Conservation (phyloP, 2,329 filamentous ascomycete species). For the Dryadomyces sulphureus region DNA sequence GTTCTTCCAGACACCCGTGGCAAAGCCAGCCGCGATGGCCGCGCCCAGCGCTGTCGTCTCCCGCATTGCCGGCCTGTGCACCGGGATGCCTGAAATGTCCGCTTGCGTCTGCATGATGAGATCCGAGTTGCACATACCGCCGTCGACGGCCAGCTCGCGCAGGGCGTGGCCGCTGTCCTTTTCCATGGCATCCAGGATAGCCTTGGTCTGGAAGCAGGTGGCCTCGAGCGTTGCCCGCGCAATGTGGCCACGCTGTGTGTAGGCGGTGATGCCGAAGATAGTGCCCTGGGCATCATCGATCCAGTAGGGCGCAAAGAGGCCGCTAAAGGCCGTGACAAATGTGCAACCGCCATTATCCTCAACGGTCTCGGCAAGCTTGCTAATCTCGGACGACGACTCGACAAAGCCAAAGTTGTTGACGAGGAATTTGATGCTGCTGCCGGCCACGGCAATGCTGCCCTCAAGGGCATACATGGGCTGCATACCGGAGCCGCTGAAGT, state of each 20-base stretch:
- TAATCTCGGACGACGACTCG: slow-evolving; percentile 32
- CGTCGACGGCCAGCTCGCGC: slow-evolving; percentile 65
- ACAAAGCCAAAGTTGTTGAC: slow-evolving; percentile 50
- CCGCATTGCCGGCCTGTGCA: slow-evolving; percentile 74
- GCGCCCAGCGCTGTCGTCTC: slow-evolving; percentile 83
- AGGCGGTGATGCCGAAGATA: slow-evolving; percentile 72
- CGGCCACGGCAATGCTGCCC: slow-evolving; percentile 71
- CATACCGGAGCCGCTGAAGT: slow-evolving; percentile 44
- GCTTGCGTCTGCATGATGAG: slow-evolving; percentile 86
- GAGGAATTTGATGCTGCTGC: slow-evolving; percentile 67
- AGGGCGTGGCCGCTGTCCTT: slow-evolving; percentile 66
- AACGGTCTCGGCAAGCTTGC: slow-evolving; percentile 35
- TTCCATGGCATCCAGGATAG: slow-evolving; percentile 84
- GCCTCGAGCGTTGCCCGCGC: slow-evolving; percentile 81
- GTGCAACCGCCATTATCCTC: slow-evolving; percentile 69
- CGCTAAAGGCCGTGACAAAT: slow-evolving; percentile 82
- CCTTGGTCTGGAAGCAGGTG: slow-evolving; percentile 84
- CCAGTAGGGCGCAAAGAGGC: slow-evolving; percentile 88
- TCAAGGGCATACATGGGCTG: slow-evolving; percentile 58
- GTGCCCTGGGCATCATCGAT: slow-evolving; percentile 86
- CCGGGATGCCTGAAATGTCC: slow-evolving; percentile 67
- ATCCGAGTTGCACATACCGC: slow-evolving; percentile 78
- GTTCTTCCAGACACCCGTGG: slow-evolving; percentile 61
- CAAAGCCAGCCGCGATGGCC: slow-evolving; percentile 79
- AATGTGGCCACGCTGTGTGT: slow-evolving; percentile 75